These are phyloP conservation scores for Syzygium syzygioides DNA, from an alignment of 441 rosid genomes.

Conservation along the genomic window DNA sequence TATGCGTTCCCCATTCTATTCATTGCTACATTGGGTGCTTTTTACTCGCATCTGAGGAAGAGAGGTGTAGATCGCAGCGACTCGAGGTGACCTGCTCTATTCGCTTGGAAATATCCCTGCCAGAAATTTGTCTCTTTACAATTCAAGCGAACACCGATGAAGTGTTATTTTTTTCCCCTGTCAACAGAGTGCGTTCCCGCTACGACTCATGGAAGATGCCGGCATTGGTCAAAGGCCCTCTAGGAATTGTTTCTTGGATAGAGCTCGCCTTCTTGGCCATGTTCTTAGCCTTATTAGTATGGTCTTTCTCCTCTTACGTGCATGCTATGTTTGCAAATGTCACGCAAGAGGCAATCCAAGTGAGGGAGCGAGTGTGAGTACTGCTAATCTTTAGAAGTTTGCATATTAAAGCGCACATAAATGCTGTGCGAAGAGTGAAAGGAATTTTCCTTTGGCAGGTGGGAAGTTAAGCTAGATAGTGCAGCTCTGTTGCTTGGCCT, in stretches of 20 bases:
- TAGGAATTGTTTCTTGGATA: conserved; percentile 6
- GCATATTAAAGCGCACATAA: background rate
- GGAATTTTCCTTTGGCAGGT: conserved; percentile 24
- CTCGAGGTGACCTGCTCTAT: background rate
- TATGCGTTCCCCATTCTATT: background rate
- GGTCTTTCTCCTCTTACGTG: conserved; percentile 7
- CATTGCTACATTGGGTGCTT: background rate
- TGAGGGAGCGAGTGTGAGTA: background rate
- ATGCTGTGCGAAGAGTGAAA: background rate
- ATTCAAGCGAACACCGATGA: background rate
- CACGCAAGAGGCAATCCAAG: background rate
- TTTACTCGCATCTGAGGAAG: background rate
- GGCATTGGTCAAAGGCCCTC: conserved; percentile 4
- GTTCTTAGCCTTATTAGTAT: background rate
- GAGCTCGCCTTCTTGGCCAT: conserved; percentile 5
- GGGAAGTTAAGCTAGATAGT: conserved; percentile 33
- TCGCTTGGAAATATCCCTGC: background rate
- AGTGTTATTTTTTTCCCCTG: background rate
- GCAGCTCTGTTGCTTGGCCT: conserved; percentile 30
- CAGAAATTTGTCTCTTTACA: background rate
- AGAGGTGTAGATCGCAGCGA: background rate
- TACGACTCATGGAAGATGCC: conserved; percentile 2
- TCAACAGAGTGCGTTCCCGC: background rate
- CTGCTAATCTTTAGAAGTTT: background rate
- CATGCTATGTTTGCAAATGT: background rate